phyloP scores from a whole-genome alignment of 176 grass and related monocot species.

The Aegilops bicornis region DNA sequence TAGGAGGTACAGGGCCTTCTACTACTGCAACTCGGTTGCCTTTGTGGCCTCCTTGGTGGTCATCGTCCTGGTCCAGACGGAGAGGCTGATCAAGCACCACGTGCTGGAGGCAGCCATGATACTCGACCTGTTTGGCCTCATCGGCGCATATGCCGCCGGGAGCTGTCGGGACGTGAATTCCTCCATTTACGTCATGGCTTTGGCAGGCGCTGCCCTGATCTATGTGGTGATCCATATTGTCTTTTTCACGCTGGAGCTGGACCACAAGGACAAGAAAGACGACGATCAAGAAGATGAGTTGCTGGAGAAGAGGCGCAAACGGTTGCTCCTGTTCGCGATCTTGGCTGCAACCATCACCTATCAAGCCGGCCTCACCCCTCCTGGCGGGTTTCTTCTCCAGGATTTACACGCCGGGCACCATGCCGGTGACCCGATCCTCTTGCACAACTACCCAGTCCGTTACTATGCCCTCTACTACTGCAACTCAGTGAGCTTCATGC shows the following conservation, averaged over 20 bases:
- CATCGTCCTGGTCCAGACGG: constrained; percentile 20
- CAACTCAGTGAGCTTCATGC: too few relatives aligned
- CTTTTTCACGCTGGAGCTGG: constrained; percentile 22
- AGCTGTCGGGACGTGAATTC: constrained; percentile 8
- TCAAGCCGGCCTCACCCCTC: constrained; percentile 54
- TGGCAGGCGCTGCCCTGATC: constrained; percentile 17
- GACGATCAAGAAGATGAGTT: neutral
- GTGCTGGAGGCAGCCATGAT: constrained; percentile 34
- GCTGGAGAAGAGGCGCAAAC: constrained; percentile 13
- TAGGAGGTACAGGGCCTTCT: constrained; percentile 37
- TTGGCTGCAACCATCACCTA: constrained; percentile 44
- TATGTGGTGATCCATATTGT: constrained; percentile 38
- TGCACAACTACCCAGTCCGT: neutral
- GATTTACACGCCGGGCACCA: neutral
- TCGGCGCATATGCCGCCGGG: constrained; percentile 42
- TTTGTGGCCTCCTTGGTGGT: constrained; percentile 46
- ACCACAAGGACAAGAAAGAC: neutral
- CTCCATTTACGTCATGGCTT: constrained; percentile 36
- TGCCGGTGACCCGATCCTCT: constrained; percentile 32
- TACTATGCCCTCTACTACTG: too few relatives aligned
- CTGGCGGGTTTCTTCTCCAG: constrained; percentile 27
- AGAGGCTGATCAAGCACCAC: neutral
- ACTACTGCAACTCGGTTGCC: constrained; percentile 45
- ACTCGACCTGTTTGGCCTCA: constrained; percentile 41
- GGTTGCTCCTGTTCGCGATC: constrained; percentile 41